These are phyloP conservation scores for Nakaseomyces nivariensis DNA, from an alignment of 1,139 yeast species.

Conservation along the genomic window DNA sequence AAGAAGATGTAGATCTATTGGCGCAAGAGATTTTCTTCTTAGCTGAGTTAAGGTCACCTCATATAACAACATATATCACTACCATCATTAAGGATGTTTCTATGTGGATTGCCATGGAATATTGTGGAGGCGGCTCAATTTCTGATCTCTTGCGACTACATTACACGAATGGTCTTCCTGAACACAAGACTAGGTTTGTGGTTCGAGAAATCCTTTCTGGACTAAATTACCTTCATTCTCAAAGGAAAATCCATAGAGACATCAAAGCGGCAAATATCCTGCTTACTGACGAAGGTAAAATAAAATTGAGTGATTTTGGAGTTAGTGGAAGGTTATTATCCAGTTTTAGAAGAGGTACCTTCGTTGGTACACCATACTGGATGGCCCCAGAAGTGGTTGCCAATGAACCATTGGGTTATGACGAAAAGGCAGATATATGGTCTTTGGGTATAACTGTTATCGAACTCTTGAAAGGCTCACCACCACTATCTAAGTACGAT, in stretches of 20 bases:
- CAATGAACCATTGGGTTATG: conserved; percentile 42
- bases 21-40: conserved; percentile 70
- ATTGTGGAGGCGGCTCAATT: conserved; percentile 87
- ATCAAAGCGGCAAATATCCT: conserved; percentile 76
- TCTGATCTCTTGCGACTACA: conserved; percentile 52
- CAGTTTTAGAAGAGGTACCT: conserved; percentile 52
- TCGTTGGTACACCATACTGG: conserved; percentile 90
- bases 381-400: conserved; percentile 83
- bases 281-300: conserved; percentile 49
- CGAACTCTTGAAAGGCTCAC: conserved; percentile 62
- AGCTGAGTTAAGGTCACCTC: conserved; percentile 51
- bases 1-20: conserved; percentile 59
- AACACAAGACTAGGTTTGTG: conserved; percentile 49
- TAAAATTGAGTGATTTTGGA: conserved; percentile 79
- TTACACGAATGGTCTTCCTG: conserved; percentile 41
- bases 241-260: conserved; percentile 72
- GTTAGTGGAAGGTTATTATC: conserved; percentile 72
- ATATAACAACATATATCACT: conserved; percentile 55
- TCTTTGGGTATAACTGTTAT: conserved; percentile 76
- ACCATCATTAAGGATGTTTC: conserved; percentile 53
- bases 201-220: conserved; percentile 54
- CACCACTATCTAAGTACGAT: conserved; percentile 59
- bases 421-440: conserved; percentile 83
- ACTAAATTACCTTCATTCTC: conserved; percentile 59
- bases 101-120: conserved; percentile 88